These are phyloP conservation scores for Coniella vitis DNA, from an alignment of 2,329 filamentous ascomycete genomes.

Conservation along the genomic window DNA sequence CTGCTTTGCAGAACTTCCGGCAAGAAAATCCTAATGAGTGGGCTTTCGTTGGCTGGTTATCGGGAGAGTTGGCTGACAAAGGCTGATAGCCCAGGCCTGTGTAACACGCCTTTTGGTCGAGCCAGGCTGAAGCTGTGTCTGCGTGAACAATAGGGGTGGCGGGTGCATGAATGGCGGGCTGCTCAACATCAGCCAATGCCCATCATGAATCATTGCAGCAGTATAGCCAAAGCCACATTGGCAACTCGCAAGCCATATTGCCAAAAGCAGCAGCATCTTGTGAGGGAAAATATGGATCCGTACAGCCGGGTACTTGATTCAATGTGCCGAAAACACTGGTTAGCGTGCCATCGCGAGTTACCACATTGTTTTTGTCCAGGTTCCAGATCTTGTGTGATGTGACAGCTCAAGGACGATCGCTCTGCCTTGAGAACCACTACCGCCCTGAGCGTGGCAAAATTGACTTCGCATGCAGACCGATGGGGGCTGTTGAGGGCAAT, in stretches of 20 bases:
- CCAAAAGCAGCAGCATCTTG: constrained; percentile 18
- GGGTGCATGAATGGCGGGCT: background rate
- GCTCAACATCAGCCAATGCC: constrained; percentile 17
- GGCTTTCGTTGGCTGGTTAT: background rate
- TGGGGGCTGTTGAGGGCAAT: constrained; percentile 13
- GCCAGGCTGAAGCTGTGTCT: background rate
- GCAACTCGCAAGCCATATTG: constrained; percentile 21
- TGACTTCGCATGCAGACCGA: constrained; percentile 9
- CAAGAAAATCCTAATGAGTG: too few species aligned
- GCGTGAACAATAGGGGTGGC: background rate
- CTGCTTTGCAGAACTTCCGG: too few species aligned
- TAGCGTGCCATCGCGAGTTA: constrained; percentile 25
- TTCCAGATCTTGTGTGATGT: constrained; percentile 46
- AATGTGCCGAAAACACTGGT: constrained; percentile 17
- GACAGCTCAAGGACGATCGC: constrained; percentile 34
- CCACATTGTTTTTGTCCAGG: constrained; percentile 26
- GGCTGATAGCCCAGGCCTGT: background rate
- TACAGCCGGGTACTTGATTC: constrained; percentile 18
- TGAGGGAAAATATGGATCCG: background rate
- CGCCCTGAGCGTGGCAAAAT: constrained; percentile 9
- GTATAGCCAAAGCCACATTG: constrained; percentile 23
- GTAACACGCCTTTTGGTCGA: background rate
- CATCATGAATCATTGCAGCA: constrained; percentile 23
- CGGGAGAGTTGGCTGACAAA: too few species aligned
- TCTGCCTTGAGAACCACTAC: constrained; percentile 11